Evolutionary conservation across 2,329 filamentous ascomycete species (phyloP).

Genomic region (Laburnicola sp.): DNA sequence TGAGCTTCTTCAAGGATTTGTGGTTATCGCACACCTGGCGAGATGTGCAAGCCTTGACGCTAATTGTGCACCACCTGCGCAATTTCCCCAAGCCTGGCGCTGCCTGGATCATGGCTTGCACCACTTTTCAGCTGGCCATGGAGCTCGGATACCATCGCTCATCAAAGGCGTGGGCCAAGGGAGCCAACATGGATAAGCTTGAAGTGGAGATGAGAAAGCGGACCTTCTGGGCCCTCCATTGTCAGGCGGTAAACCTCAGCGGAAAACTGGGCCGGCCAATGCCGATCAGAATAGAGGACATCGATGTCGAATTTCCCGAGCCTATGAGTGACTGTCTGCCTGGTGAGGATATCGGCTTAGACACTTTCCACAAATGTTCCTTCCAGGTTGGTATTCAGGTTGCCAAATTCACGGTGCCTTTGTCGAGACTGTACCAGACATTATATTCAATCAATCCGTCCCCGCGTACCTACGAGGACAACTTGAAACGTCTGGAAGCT

Average conservation of each 20-base stretch:
- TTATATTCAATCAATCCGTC: constrained; percentile 73
- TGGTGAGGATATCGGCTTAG: constrained; percentile 54
- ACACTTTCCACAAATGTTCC: constrained; percentile 60
- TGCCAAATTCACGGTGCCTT: constrained; percentile 67
- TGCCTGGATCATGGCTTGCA: constrained; percentile 68
- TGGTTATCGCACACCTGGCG: constrained; percentile 63
- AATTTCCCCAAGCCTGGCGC: constrained; percentile 79
- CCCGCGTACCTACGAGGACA: constrained; percentile 64
- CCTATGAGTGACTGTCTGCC: constrained; percentile 71
- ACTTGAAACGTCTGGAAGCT: constrained; percentile 67
- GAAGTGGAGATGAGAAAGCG: constrained; percentile 77
- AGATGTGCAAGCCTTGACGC: constrained; percentile 71
- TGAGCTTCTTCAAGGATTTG: constrained; percentile 70
- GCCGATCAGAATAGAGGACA: constrained; percentile 71
- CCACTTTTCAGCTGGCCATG: constrained; percentile 68
- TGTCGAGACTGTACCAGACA: constrained; percentile 73
- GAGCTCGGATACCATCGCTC: constrained; percentile 76
- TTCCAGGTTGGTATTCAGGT: constrained; percentile 68
- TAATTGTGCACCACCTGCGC: constrained; percentile 73
- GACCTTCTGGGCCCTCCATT: constrained; percentile 73
- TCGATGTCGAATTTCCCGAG: constrained; percentile 77
- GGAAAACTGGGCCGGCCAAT: constrained; percentile 79
- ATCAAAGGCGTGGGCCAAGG: constrained; percentile 60
- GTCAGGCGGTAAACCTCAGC: constrained; percentile 68
- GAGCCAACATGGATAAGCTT: constrained; percentile 54